Percentiles rank a stretch among this genome's conserved stretches.
Evolutionary conservation across 2,329 filamentous ascomycete genomes (phyloP).

Genomic region (Xylariaceae sp.): DNA sequence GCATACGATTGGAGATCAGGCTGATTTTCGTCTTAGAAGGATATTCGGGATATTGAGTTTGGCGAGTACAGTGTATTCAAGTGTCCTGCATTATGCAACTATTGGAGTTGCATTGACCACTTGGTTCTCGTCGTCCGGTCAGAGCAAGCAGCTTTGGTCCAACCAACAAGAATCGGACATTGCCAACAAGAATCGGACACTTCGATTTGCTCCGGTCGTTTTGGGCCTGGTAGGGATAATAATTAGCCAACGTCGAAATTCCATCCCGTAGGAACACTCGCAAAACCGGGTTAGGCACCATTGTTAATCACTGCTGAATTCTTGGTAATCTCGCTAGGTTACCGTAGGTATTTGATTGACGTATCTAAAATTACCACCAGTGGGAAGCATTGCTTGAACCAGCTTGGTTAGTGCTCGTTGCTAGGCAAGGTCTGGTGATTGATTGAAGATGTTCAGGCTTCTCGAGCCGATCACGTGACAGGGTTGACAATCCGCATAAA

Average conservation of each 20-base stretch:
- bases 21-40: background rate
- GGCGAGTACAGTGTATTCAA: background rate
- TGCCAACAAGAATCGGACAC: too few relatives aligned
- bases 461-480: background rate
- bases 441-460: background rate
- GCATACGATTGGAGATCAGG: background rate
- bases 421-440: background rate
- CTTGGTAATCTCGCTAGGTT: too few relatives aligned
- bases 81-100: background rate
- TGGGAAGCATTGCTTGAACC: background rate
- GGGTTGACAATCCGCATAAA: background rate
- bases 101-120: background rate
- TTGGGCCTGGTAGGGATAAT: too few relatives aligned
- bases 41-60: background rate
- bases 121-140: too few relatives aligned
- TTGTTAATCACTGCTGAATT: too few relatives aligned
- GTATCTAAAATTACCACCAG: background rate
- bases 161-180: too few relatives aligned
- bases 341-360: background rate
- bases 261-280: too few relatives aligned
- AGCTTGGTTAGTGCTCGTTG: background rate
- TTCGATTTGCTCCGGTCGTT: too few relatives aligned
- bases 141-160: too few relatives aligned
- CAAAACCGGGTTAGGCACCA: too few relatives aligned
- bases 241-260: too few relatives aligned